Evolutionary conservation across 2,329 filamentous ascomycete species (phyloP), one percentile per base, ranked within the genome.

Genomic region (Aureobasidium sp.): DNA sequence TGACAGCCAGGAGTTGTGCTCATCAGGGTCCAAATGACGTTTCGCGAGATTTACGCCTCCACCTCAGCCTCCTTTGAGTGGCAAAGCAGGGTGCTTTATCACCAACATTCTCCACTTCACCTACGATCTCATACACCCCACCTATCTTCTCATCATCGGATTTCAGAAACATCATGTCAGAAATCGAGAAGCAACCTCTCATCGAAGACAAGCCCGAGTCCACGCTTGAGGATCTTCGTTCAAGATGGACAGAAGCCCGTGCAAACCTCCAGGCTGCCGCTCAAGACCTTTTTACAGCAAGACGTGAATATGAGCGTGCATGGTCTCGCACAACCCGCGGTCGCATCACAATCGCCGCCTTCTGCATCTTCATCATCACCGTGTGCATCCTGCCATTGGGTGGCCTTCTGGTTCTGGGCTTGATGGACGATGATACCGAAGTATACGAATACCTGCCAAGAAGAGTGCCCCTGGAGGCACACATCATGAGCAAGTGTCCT

Each of bases 401-500:
- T 58, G 52, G 57, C 11, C 55, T 66, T 30, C 59, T 68, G 62
- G 16, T 66, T 37, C 62, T 70, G 34, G 68, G 67, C 47, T 62
- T 67, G n/a, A 64, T 68, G 52, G 68, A 70, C 27, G 67, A 69
- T 36, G 68, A 69, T 5, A 47, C 54, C 36, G 16, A 53, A 59
- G 2, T 15, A 21, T 49, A 49, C 47, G 60, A 61, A 37, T 65
- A 63, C 50, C 48, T 61, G 39, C 50, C 62, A 5, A 63, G 66
- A 45, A 77, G 72, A 62, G 88, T 97, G 5, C 89, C 91, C 3
- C 76, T 99, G 2, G 94, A 99, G 73, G 90, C 91, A 61, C 93
- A 97, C 74, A 94, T 97, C 68, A 99, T 97, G 87, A 74, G 64
- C 77, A 97, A 97, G 80, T 99, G 94, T 70, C 92, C 93, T 0